Percentiles rank a stretch among this genome's conserved stretches.
phyloP scores from a whole-genome alignment of 1,284 basidiomycete genomes.

The Trametes pubescens region DNA sequence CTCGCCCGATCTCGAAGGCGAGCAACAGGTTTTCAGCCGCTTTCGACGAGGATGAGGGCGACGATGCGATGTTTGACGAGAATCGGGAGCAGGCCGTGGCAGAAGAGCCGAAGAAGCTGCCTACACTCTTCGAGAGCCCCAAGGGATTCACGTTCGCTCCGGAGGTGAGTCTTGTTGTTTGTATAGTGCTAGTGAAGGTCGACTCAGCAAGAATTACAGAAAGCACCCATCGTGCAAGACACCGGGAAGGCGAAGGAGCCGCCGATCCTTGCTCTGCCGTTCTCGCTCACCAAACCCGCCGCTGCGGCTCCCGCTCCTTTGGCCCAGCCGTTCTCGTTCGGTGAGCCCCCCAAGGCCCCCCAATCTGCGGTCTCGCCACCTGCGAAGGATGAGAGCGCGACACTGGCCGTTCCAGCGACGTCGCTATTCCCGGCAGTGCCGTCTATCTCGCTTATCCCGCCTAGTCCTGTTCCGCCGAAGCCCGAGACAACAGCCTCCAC shows the following conservation, averaged over 20 bases:
- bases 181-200: neutral
- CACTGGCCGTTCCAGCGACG: conserved; percentile 16
- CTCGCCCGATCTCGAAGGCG: conserved; percentile 50
- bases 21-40: conserved; percentile 71
- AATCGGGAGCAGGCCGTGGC: conserved; percentile 47
- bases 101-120: conserved; percentile 61
- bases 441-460: conserved; percentile 36
- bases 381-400: conserved; percentile 3
- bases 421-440: conserved; percentile 34
- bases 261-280: conserved; percentile 69
- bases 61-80: conserved; percentile 56
- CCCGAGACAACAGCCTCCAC: conserved; percentile 15
- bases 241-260: conserved; percentile 62
- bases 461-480: conserved; percentile 32
- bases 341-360: conserved; percentile 11
- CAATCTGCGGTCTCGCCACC: conserved; percentile 17
- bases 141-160: conserved; percentile 72
- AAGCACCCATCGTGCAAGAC: conserved; percentile 40
- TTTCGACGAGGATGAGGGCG: conserved; percentile 65
- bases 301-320: conserved; percentile 5
- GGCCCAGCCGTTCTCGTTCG: conserved; percentile 18
- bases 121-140: conserved; percentile 67
- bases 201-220: conserved; percentile 20
- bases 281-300: conserved; percentile 58
- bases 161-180: conserved; percentile 52